Base-by-base conservation (phyloP, 2,329 filamentous ascomycete species). In the Cladosporium oxysporum region DNA sequence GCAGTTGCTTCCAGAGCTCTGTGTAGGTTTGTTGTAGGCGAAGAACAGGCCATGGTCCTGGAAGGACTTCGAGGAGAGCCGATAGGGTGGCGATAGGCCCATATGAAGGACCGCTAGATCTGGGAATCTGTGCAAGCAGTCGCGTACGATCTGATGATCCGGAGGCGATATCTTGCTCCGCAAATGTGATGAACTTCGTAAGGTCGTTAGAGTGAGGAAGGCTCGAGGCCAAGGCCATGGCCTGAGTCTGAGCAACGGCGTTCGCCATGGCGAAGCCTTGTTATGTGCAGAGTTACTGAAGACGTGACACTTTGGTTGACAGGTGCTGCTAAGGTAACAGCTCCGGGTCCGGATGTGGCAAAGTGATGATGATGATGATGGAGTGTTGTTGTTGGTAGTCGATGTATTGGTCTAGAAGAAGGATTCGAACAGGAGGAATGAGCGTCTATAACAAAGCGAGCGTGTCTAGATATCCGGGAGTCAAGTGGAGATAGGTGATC, bases 1-100 rank as follows among this genome's bases (percentile, higher is more conserved):
- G 79, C 5, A 82, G 68, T 2, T 74, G 69, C 59, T 76, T 79
- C 71, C 75, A 78, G 2, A 81, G 68, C 41, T 75, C 70, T 4
- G 75, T 74, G 64, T 79, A 76, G 57, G 75, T 77, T 23, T 75
- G 75, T 59, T 74, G 72, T 2, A 76, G 67, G 41, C 73, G 68
- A 18, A 76, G 69, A 11, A 74, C 66, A 3, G 75, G 73, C 74
- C 74, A 76, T 44, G 69, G 69, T 57, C 71, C 71, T 16, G 69
- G 61, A 2, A 69, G n/a, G 23, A 62, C 60, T 21, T 68, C 60
- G 7, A 76, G 55, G 21, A 76, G 62, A 8, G 70, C 66, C 18
- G 72, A 71, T 12, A 76, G 70, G 18, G 70, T 66, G 44, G 69
- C 67, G 44, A 76, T 57, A 11, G 73, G 72, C 16, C 65, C 70